Evolutionary conservation across 2,329 filamentous ascomycete species (phyloP), one percentile per base, ranked within the genome.

Genomic region (Didymella segeticola): DNA sequence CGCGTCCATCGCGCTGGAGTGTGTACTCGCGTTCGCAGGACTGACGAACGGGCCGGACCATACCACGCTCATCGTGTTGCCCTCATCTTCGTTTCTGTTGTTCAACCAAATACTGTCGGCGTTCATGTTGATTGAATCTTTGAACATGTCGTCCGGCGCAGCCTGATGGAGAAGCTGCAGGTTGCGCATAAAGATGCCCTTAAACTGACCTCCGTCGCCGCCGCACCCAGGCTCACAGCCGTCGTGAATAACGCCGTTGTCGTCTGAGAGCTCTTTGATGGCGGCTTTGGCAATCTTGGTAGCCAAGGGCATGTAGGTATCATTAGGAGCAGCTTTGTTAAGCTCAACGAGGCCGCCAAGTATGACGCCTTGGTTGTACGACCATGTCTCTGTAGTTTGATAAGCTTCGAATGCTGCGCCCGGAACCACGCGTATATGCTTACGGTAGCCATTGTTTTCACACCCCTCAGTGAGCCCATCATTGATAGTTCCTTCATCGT

Each of bases 171-270:
- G 72, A 48, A 83, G 81, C 27, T 80, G 78, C 17, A 91, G 74
- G 65, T 89, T 89, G 17, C 87, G 81, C 14, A 84, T 79, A 58
- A 90, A 89, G 29, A 90, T 78, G 3, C 89, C 89, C 72, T 91
- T 91, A 80, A 91, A 91, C 64, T 89, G 85, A 27, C 83, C 79
- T 1, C 79, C 82, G 39, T 78, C 76, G 10, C 47, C 67, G 19
- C 75, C 75, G 38, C 76, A 78, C 9, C 70, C 54, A 0, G 63
- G 70, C 26, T 74, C 75, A 39, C 76, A 78, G 11, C 64, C 58
- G 33, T 80, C 78, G 48, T 76, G 73, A 1, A 80, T 59, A 17
- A 80, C 69, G 8, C 75, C 75, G 17, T 75, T 66, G 20, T 37
- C 39, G 17, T 76, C 72, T 11, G 70, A 68, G 10, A 79, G 71